A percentile compares a stretch with the other conserved stretches of the same genome.
These are phyloP conservation scores for Scedosporium minutisporum DNA, from an alignment of 2,329 filamentous ascomycete genomes.

Conservation along the genomic window DNA sequence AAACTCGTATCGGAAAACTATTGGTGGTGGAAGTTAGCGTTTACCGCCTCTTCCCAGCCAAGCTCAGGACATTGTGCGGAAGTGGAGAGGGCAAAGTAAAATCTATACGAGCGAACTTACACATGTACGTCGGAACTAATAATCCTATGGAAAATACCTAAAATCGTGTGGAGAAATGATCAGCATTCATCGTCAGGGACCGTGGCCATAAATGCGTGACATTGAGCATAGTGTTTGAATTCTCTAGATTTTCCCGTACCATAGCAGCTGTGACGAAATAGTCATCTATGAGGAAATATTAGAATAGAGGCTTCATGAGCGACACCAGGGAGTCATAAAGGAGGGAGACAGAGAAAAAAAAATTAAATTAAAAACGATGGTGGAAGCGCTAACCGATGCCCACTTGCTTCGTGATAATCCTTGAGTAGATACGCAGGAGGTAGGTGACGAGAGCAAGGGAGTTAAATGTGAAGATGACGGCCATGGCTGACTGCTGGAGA, in stretches of 20 bases:
- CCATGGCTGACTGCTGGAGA: not conserved
- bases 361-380: not conserved
- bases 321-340: not conserved
- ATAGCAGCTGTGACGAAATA: not conserved
- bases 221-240: slow-evolving; percentile 14
- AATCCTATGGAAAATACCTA: not conserved
- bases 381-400: not conserved
- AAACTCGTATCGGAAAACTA: slow-evolving; percentile 2
- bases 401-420: not conserved
- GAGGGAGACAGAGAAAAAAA: too few species aligned
- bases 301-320: not conserved
- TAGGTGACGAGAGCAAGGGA: not conserved
- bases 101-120: not conserved
- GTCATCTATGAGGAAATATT: not conserved
- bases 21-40: slow-evolving; percentile 11
- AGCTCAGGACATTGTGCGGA: not conserved
- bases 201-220: too few species aligned
- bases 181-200: slow-evolving; percentile 28
- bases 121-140: not conserved
- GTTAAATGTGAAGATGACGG: not conserved
- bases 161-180: not conserved
- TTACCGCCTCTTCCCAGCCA: not conserved
- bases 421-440: not conserved
- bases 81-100: not conserved
- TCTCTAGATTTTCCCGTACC: slow-evolving; percentile 19